phyloP scores from a whole-genome alignment of 345 rosid genomes.

The Brassica incana region DNA sequence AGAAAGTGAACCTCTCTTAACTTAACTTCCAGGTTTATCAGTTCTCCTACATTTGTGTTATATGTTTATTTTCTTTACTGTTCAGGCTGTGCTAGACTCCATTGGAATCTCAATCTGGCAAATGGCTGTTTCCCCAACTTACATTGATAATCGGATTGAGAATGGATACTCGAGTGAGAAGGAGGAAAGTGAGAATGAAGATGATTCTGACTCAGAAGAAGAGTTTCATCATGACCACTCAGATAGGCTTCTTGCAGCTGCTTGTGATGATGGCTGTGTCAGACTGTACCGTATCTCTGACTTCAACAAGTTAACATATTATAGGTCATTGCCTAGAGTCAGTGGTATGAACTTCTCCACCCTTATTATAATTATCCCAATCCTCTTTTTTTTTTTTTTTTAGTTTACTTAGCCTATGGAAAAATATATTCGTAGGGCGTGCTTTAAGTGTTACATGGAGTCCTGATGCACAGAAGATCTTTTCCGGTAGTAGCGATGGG shows the following conservation, averaged over 20 bases:
- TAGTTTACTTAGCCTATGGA: conserved; percentile 17
- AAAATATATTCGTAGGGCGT: conserved; percentile 60
- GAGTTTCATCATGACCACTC: conserved; percentile 45
- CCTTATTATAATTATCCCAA: not conserved
- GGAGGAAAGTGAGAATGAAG: conserved; percentile 59
- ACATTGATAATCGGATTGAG: conserved; percentile 25
- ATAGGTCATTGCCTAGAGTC: conserved; percentile 83
- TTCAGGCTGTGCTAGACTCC: conserved; percentile 67
- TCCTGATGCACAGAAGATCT: conserved; percentile 56
- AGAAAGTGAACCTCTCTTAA: conserved; percentile 49
- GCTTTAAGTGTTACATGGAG: conserved; percentile 80
- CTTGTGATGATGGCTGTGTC: conserved; percentile 90
- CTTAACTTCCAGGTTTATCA: not conserved
- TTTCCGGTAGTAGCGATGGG: conserved; percentile 96
- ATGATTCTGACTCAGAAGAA: conserved; percentile 56
- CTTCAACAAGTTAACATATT: conserved; percentile 53
- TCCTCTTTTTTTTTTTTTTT: not conserved
- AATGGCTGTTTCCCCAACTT: conserved; percentile 72
- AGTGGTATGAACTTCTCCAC: conserved; percentile 71
- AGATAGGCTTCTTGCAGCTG: conserved; percentile 64
- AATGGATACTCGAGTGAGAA: conserved; percentile 53
- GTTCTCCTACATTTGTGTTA: not conserved
- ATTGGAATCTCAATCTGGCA: conserved; percentile 93
- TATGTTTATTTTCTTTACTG: not conserved
- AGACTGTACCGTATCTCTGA: conserved; percentile 61